A percentile compares a stretch with the other conserved stretches of the same genome.
phyloP scores from a whole-genome alignment of 805 yeast species.

The Zygoascus biomembranicola region DNA sequence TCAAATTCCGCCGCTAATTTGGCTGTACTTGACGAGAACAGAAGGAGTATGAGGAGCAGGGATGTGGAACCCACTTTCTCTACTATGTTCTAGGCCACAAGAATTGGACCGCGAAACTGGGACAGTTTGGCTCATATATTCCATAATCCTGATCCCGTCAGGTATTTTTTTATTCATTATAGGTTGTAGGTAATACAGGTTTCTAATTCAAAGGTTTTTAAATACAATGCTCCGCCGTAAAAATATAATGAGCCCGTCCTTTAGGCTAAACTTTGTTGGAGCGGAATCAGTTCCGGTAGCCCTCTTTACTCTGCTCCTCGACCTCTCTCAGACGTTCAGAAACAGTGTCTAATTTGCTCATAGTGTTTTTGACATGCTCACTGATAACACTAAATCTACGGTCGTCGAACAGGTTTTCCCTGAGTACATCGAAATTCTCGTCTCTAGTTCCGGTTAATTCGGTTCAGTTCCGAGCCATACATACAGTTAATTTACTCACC shows the following conservation, averaged over 20 bases:
- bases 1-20: conserved; percentile 2
- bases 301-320: conserved; percentile 12
- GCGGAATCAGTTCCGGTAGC: not conserved
- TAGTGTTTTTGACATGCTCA: conserved; percentile 42
- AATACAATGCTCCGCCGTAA: no score
- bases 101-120: not conserved
- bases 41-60: conserved; percentile 1
- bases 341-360: conserved; percentile 42
- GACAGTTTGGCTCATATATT: not conserved
- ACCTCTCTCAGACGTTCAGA: conserved; percentile 35
- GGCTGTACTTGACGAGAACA: conserved; percentile 12
- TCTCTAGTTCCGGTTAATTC: conserved; percentile 8
- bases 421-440: conserved; percentile 27
- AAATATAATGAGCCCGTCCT: no score
- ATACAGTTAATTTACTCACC: conserved; percentile 18
- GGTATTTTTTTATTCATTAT: not conserved
- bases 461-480: conserved; percentile 8
- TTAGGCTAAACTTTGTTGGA: no score
- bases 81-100: conserved; percentile 13
- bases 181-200: not conserved
- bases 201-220: not conserved
- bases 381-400: conserved; percentile 46
- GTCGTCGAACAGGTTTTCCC: conserved; percentile 36
- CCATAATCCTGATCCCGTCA: no score
- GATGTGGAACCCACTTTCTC: conserved; percentile 13